Conservation (phyloP, 2,329 filamentous ascomycete species). For the Exophiala xenobiotica region DNA sequence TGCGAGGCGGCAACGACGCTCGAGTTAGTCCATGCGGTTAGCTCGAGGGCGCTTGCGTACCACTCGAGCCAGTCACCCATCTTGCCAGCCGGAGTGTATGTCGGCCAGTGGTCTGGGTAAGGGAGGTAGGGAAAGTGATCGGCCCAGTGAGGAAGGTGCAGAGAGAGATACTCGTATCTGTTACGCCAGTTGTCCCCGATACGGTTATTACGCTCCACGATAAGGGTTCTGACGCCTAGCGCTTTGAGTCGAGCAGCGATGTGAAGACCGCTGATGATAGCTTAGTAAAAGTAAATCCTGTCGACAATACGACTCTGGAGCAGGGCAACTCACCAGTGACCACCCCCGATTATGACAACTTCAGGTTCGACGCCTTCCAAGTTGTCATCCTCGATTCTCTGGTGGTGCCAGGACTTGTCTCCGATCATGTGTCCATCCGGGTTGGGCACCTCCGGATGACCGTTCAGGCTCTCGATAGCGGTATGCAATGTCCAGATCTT, state of each 20-base stretch:
- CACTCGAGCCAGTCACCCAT: slow-evolving; percentile 66
- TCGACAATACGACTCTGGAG: not conserved
- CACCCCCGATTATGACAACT: slow-evolving; percentile 60
- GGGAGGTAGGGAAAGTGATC: slow-evolving; percentile 57
- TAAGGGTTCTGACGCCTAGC: slow-evolving; percentile 54
- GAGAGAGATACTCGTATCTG: slow-evolving; percentile 54
- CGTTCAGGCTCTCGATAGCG: slow-evolving; percentile 6
- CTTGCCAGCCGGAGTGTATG: slow-evolving; percentile 70
- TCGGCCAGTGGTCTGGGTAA: slow-evolving; percentile 65
- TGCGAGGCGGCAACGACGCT: slow-evolving; percentile 45
- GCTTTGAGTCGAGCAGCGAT: slow-evolving; percentile 59
- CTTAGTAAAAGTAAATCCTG: slow-evolving; percentile 5
- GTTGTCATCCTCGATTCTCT: slow-evolving; percentile 32
- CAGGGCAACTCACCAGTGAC: slow-evolving; percentile 13
- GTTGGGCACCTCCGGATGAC: slow-evolving; percentile 7
- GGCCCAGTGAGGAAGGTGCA: slow-evolving; percentile 64
- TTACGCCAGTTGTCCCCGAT: slow-evolving; percentile 65
- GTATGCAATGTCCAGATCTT: slow-evolving; percentile 12
- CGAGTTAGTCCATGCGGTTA: slow-evolving; percentile 64
- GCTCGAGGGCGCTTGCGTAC: slow-evolving; percentile 62
- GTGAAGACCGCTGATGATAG: slow-evolving; percentile 48
- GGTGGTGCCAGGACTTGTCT: slow-evolving; percentile 10
- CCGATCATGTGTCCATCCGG: slow-evolving; percentile 9
- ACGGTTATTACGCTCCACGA: slow-evolving; percentile 58
- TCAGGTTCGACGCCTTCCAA: slow-evolving; percentile 55